These are phyloP conservation scores for Talaromyces sp. DNA, from an alignment of 2,329 filamentous ascomycete genomes.

Conservation along the genomic window DNA sequence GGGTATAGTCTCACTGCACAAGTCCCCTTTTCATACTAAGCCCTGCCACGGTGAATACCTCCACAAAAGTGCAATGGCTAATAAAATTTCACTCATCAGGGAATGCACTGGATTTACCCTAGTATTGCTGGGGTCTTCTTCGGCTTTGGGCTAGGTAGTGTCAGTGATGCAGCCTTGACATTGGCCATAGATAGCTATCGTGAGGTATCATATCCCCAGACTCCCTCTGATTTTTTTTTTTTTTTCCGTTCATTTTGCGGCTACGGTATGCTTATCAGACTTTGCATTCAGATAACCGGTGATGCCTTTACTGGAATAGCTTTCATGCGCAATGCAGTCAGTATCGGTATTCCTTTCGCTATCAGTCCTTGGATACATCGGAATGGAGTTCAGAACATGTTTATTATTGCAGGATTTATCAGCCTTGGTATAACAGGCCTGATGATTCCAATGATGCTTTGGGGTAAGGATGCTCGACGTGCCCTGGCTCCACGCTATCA, in stretches of 20 bases:
- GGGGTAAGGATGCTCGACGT: conserved; percentile 24
- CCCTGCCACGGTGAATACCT: too few relatives aligned
- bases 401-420: conserved; percentile 30
- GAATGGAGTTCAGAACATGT: conserved; percentile 30
- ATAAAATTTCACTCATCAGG: conserved; percentile 25
- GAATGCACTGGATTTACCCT: conserved; percentile 49
- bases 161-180: conserved; percentile 33
- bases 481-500: conserved; percentile 15
- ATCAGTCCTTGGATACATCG: conserved; percentile 32
- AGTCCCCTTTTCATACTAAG: neutral
- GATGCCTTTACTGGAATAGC: conserved; percentile 35
- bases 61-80: neutral
- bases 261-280: too few relatives aligned
- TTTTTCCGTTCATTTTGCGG: neutral
- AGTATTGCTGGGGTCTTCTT: conserved; percentile 42
- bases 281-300: conserved; percentile 20
- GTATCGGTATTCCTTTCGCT: conserved; percentile 36
- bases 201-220: conserved; percentile 29
- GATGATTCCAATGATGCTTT: conserved; percentile 26
- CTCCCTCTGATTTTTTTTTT: neutral
- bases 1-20: conserved; percentile 27
- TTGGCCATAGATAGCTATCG: conserved; percentile 35
- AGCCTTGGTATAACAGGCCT: conserved; percentile 22
- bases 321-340: conserved; percentile 36
- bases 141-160: conserved; percentile 44